Base-by-base conservation (phyloP, 2,329 filamentous ascomycete species). In the Verticillium klebahnii region DNA sequence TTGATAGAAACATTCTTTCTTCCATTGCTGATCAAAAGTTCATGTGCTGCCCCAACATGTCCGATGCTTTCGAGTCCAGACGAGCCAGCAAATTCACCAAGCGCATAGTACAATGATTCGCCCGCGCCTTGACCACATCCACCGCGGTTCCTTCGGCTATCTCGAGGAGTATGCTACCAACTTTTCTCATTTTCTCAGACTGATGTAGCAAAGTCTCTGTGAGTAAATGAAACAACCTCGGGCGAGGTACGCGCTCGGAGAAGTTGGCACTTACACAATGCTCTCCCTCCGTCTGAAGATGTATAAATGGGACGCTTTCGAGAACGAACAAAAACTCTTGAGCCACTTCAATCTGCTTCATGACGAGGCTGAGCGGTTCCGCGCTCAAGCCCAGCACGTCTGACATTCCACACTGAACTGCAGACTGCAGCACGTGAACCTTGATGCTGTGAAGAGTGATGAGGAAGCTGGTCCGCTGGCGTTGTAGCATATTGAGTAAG, bases 41-140 rank as follows among this genome's bases (percentile, higher is more conserved):
- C 56, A 58, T 58, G 15, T 40, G 34, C 34, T 40, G 36, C 34
- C 56, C 36, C 34, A 58, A 29, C 11, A 40, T 25, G 19, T 78
- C 76, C 1, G 77, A 78, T 4, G 77, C 77, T 58, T 77, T 78
- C 0, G 76, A 78, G 55, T 79, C 76, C 11, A 79, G 65, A 12
- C 75, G 66, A 3, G 77, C 74, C 56, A 79, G 64, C n/a, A 78
- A 68, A 62, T 79, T 75, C 0, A 79, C 68, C 7, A 79, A 66
- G 2, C 78, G 74, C 52, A 76, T 75, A 1, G 56, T 37, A 31
- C 56, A 58, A 36, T 40, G 56, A 37, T 25, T 58, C 17, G 36
- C 56, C 1, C 36, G 34, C 1, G 15, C 17, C 36, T 39, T 39
- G 31, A 60, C 19, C 17, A 58, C 50, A 6, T 63, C 45, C 5